Evolutionary conservation across 2,329 filamentous ascomycete species (phyloP).

Genomic region (Escovopsis sp.): DNA sequence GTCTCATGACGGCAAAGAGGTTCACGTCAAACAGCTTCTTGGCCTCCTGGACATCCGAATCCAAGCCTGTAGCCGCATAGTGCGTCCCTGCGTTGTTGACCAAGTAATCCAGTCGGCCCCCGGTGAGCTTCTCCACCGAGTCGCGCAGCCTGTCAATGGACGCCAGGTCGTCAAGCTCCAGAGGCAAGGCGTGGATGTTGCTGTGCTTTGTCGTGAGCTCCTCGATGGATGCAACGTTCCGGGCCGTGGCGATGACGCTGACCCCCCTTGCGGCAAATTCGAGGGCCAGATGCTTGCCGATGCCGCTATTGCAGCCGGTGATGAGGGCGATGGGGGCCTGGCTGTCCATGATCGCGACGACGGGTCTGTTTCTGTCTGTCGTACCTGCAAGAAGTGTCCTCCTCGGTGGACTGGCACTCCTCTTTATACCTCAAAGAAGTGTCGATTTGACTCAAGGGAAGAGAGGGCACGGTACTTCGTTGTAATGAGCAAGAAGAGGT

Average conservation of each 20-base stretch:
- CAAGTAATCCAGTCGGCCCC: constrained; percentile 5
- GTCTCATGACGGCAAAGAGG: constrained; percentile 8
- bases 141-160: constrained; percentile 1
- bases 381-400: too few species aligned
- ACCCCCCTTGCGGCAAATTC: constrained; percentile 4
- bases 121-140: constrained; percentile 2
- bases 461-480: too few species aligned
- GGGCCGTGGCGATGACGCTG: constrained; percentile 8
- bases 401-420: too few species aligned
- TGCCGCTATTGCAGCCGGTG: constrained; percentile 8
- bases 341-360: background rate
- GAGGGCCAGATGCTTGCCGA: constrained; percentile 6
- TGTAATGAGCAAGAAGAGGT: too few species aligned
- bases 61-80: constrained; percentile 5
- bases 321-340: constrained; percentile 2
- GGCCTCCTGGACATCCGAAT: constrained; percentile 6
- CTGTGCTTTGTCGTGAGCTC: constrained; percentile 5
- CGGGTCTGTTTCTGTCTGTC: too few species aligned
- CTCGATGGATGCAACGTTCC: constrained; percentile 3
- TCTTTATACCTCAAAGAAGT: too few species aligned
- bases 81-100: constrained; percentile 8
- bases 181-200: constrained; percentile 6
- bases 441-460: too few species aligned
- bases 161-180: constrained; percentile 4
- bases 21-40: constrained; percentile 6